Conservation (phyloP, 1,139 yeast genomes). For the Saccharomyces hybrid region DNA sequence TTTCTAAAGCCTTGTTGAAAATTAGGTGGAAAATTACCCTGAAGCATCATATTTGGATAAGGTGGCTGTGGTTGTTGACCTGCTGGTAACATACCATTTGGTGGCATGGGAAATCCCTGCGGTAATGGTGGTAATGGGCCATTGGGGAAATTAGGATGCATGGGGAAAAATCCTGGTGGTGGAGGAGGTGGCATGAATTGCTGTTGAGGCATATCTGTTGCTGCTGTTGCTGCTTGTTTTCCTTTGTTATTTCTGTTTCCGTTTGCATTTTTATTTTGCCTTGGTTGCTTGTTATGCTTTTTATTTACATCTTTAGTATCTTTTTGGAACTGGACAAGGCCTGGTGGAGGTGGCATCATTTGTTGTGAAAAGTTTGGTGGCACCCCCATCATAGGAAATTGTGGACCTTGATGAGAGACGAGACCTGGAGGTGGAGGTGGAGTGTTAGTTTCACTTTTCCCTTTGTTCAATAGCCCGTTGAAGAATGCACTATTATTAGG, state of each 20-base stretch:
- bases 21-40: conserved; percentile 1
- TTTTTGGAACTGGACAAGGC: conserved; percentile 2
- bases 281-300: conserved; percentile 21
- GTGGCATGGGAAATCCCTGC: conserved; percentile 10
- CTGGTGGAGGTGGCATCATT: conserved; percentile 21
- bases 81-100: conserved; percentile 15
- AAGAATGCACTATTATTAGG: conserved; percentile 25
- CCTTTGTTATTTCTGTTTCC: conserved; percentile 2
- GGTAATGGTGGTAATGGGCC: conserved; percentile 6
- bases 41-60: conserved; percentile 5
- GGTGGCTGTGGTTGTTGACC: conserved; percentile 9
- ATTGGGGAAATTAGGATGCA: conserved; percentile 2
- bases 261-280: conserved; percentile 27
- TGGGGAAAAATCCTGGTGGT: conserved; percentile 3
- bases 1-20: not conserved
- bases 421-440: conserved; percentile 13
- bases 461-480: conserved; percentile 27
- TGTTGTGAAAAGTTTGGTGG: conserved; percentile 15
- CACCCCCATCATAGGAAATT: conserved; percentile 5
- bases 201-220: conserved; percentile 15
- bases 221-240: conserved; percentile 1
- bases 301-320: not conserved
- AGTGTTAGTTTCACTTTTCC: conserved; percentile 10
- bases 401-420: conserved; percentile 8
- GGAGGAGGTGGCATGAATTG: conserved; percentile 20